Percentiles rank a stretch among this genome's conserved stretches.
phyloP scores from a whole-genome alignment of 1,284 basidiomycete species.

The Takashimella koratensis region DNA sequence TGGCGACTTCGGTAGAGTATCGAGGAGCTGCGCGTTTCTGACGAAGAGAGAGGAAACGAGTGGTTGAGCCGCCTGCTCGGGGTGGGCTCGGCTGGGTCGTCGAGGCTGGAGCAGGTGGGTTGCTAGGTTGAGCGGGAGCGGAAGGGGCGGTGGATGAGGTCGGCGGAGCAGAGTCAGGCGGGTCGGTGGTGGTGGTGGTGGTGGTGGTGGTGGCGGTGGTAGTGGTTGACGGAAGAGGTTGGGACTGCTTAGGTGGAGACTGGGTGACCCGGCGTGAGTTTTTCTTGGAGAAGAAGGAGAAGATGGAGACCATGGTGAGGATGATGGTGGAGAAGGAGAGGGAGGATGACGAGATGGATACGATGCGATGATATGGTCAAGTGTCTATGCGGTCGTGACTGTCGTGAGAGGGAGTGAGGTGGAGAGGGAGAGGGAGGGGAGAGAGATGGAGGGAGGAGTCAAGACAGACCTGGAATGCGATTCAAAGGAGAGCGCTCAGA shows the following conservation, averaged over 20 bases:
- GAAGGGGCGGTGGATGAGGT: background rate
- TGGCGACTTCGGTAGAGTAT: slow-evolving; percentile 5
- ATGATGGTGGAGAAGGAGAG: background rate
- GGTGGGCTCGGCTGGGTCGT: too few species aligned
- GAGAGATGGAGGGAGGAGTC: background rate
- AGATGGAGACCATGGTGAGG: slow-evolving; percentile 31
- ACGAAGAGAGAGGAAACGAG: slow-evolving; percentile 17
- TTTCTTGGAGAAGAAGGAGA: slow-evolving; percentile 39
- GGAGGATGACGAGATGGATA: background rate
- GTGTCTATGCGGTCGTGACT: too few species aligned
- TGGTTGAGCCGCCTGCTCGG: too few species aligned
- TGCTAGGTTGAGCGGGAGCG: background rate
- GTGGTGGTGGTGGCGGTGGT: background rate
- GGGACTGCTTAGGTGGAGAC: slow-evolving; percentile 3
- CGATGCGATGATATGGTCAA: background rate
- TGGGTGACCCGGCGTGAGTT: slow-evolving; percentile 16
- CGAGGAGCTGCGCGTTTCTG: slow-evolving; percentile 5
- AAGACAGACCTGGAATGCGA: background rate
- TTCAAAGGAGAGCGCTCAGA: background rate
- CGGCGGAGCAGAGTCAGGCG: background rate
- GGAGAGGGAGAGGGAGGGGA: background rate
- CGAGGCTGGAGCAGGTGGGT: background rate
- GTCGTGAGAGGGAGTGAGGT: background rate
- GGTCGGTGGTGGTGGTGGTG: slow-evolving; percentile 5
- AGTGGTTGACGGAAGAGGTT: slow-evolving; percentile 3